Evolutionary conservation across 2,329 filamentous ascomycete genomes (phyloP), one percentile per base, ranked within the genome.

Genomic region (Ophiostoma piceae): DNA sequence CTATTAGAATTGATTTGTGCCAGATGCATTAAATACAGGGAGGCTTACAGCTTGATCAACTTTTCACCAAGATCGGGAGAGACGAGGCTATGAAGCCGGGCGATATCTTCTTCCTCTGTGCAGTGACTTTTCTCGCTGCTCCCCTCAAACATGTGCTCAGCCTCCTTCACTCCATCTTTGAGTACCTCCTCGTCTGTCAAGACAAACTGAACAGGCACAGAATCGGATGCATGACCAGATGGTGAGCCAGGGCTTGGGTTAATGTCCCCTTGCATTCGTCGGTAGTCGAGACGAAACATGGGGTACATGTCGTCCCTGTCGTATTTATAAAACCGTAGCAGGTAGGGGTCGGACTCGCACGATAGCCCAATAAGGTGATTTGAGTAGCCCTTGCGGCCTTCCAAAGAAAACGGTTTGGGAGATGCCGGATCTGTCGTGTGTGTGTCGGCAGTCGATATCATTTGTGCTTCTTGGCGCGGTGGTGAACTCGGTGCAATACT

Each of bases 281-380:
- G 74, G 43, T 72, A 75, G 68, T 76, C 67, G 4, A 76, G 71
- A 0, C 74, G 72, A 67, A 74, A 75, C 75, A 76, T 76, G 60
- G 69, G 71, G 39, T 75, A 75, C 1, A 69, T 71, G 57, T 76
- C 75, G 26, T 68, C 51, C 5, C 51, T 29, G 65, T 75, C 71
- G 71, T 75, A 74, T 4, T 57, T 22, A 64, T 75, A 75, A 39
- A 73, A 68, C 12, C 73, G 74, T 4, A 76, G 51, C 6, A 76
- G 69, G 47, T 71, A 76, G 0, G 75, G 75, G 26, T 76, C 75
- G 2, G 73, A 74, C 68, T 76, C 75, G 67, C 73, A 70, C 4
- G 75, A 76, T 8, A 75, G 70, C 0, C 74, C 75, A 16, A 76
- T 71, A 16, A 73, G 16, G n/a, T 74, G 71, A 51, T 73, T 71